Base-by-base conservation (phyloP, 164 flowering plant genomes). In the Litsea cubeba region DNA sequence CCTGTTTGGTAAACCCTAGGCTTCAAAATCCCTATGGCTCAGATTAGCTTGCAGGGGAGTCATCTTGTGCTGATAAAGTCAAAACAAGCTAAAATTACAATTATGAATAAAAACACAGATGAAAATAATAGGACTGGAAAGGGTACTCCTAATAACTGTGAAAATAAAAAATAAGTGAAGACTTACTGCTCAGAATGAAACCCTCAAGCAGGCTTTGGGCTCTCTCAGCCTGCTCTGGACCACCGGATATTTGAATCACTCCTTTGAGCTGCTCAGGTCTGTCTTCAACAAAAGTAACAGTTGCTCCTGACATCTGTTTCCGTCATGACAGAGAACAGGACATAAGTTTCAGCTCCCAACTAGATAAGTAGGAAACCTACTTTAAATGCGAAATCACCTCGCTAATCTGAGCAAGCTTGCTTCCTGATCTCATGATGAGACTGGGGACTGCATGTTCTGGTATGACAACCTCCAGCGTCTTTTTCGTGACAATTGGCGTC, bases 161-260 rank as follows among this genome's bases (percentile, higher is more conserved):
- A 30, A 30, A 30, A 30, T 1, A 72, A n/a, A n/a, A 62, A 22
- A 17, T 24, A 28, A 40, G 46, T 40, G 10, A 60, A 62, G 69
- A 69, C 90, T 90, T 85, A 96, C 99, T 94, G 88, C 99, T 96
- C 79, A 96, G 79, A 71, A 96, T 89, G 76, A 96, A 96, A 58
- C 99, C 99, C 70, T 94, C 98, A 70, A 96, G 94, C 82, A 96
- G 85, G 80, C 95, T 96, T 85, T 96, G 95, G 54, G 99, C 99
- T 87, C 88, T 89, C 86, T 91, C 98, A 23, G 90, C 90, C 82
- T 96, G 98, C 81, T 96, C 99, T 25, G 95, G 99, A 66, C 92
- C 83, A 26, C 99, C 99, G 1, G 98, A 89, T 84, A 96, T 92
- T 77, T 88, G 91, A 75, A 96, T 88, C 25, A 84, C 77, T 78